Percentiles rank a stretch among this genome's conserved stretches.
Evolutionary conservation across 2,329 filamentous ascomycete species (phyloP).

Genomic region (Epichloe typhina): DNA sequence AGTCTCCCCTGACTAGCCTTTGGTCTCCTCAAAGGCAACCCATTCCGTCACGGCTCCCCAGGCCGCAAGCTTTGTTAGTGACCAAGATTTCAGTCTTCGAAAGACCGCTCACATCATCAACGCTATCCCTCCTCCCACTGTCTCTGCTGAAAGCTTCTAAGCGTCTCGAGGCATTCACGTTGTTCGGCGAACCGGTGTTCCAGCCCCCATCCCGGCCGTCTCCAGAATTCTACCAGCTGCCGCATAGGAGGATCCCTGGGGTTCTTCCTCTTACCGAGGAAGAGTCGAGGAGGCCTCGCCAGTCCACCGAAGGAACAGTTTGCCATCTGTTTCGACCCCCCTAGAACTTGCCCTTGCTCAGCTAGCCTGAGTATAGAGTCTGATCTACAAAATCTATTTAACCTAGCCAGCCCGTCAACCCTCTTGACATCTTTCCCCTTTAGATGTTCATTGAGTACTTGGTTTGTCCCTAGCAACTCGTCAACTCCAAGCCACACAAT

Average conservation of each 20-base stretch:
- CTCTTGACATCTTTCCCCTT: background rate
- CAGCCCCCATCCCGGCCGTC: constrained; percentile 37
- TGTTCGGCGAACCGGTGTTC: constrained; percentile 36
- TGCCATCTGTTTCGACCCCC: constrained; percentile 92
- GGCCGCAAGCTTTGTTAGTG: constrained; percentile 49
- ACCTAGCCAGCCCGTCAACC: background rate
- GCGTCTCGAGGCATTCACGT: constrained; percentile 34
- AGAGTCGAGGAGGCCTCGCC: constrained; percentile 99
- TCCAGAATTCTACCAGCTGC: constrained; percentile 71
- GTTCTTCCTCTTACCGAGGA: constrained; percentile 99
- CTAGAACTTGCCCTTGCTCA: constrained; percentile 47
- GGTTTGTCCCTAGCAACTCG: constrained; percentile 1
- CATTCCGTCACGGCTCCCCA: constrained; percentile 45
- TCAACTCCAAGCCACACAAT: background rate
- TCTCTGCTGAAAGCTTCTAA: constrained; percentile 34
- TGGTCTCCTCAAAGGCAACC: constrained; percentile 54
- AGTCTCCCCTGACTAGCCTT: constrained; percentile 34
- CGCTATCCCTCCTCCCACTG: constrained; percentile 44
- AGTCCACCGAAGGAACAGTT: constrained; percentile 79
- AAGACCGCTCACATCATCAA: constrained; percentile 55
- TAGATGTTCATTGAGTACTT: constrained; percentile 2
- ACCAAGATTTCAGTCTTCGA: constrained; percentile 57
- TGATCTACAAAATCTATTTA: constrained; percentile 2
- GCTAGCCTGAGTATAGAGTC: constrained; percentile 1
- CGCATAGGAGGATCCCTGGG: constrained; percentile 97